Base-by-base conservation (phyloP, 75 land plant species). In the Cryptomeria japonica region DNA sequence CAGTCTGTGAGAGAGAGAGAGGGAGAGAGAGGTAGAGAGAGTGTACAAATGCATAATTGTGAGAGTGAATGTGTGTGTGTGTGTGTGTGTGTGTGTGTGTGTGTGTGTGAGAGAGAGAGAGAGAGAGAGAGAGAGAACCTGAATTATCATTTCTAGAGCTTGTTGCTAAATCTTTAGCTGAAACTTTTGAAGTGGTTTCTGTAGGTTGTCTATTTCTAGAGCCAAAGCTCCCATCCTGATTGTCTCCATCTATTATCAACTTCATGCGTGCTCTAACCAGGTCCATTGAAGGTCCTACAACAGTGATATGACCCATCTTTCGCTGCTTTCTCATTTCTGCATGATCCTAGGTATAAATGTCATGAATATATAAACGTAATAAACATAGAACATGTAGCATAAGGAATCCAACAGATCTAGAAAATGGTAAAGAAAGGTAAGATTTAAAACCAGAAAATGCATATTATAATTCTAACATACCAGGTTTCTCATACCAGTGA, bases 281-380 rank as follows among this genome's bases (percentile, higher is more conserved):
- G 11, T 86, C 89, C 88, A 88, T 88, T 14, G 95, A 96, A 78
- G 92, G 90, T 14, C 99, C 99, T 1, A 93, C 95, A 61, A 98
- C 90, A 28, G 99, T 98, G n/a, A 98, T 96, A 87, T 98, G 99
- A 28, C 99, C 99, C 98, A 98, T 97, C 89, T 98, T 98, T 53
- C 99, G 87, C 87, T 95, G 97, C 87, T 92, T 97, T 79, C 96
- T 84, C 87, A 98, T 98, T 89, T 96, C 99, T 96, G 87, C 44
- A 80, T 36, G 7, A 36, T 37, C 64, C 10, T 19, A 56, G 31
- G 46, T 44, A 82, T 28, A 82, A n/a, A 44, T 3, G 53, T 82
- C 16, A 10, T 7, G 34, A 82, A 11, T 39, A 82, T 82, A 12
- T 0, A 15, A 22, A 82, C 4, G 31, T 82, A 82, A 44, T 39